Conservation (phyloP, 257 asterid genomes). For the Solanum dulcamara region DNA sequence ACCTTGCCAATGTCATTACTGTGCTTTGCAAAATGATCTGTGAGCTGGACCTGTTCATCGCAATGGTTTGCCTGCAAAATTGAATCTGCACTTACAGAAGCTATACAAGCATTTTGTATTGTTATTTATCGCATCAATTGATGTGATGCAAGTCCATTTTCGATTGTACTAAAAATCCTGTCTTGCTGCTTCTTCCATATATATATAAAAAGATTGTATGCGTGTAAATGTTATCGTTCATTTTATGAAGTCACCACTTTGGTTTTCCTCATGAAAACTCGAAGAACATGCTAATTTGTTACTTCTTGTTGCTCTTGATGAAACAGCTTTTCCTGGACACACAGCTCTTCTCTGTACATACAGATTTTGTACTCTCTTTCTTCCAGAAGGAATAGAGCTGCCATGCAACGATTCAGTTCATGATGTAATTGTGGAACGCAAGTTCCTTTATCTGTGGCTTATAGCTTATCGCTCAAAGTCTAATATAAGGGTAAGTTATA, state of each 20-base stretch:
- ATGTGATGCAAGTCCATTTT: not conserved
- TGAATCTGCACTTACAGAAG: not conserved
- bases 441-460: conserved; percentile 15
- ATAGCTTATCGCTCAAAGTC: not conserved
- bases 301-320: conserved; percentile 3
- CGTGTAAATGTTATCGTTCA: not conserved
- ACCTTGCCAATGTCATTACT: not conserved
- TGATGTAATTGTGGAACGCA: conserved; percentile 19
- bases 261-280: not conserved
- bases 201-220: not conserved
- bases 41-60: not conserved
- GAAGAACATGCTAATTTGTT: conserved; percentile 5
- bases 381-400: conserved; percentile 78
- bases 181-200: not conserved
- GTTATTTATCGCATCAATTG: not conserved
- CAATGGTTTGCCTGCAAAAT: not conserved
- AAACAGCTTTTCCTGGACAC: conserved; percentile 89
- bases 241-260: not conserved
- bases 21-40: not conserved
- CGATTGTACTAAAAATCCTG: not conserved
- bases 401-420: not conserved
- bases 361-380: conserved; percentile 90
- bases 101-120: not conserved
- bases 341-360: conserved; percentile 98
- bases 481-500: not conserved